Percentiles rank a stretch among this genome's conserved stretches.
phyloP scores from a whole-genome alignment of 768 basidiomycete genomes.

The Lepiota brunneoincarnata region DNA sequence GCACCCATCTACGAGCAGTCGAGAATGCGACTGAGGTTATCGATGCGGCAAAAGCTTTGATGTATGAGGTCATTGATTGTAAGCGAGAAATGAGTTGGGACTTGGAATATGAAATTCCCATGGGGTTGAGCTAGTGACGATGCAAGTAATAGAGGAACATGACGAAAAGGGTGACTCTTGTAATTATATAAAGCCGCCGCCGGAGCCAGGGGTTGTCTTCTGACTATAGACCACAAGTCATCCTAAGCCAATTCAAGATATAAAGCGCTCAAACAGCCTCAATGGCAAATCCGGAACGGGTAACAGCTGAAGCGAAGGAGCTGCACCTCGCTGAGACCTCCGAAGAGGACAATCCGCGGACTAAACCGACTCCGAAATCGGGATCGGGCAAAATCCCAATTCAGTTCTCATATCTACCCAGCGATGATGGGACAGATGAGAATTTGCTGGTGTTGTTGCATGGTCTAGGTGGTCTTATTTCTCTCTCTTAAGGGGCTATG shows the following conservation, averaged over 20 bases:
- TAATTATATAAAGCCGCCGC: too few species aligned
- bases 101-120: too few species aligned
- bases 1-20: too few species aligned
- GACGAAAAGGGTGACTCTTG: too few species aligned
- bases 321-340: slow-evolving; percentile 27
- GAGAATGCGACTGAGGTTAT: too few species aligned
- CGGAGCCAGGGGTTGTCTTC: too few species aligned
- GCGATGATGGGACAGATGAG: slow-evolving; percentile 82
- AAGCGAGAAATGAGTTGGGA: too few species aligned
- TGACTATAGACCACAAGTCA: neutral
- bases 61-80: too few species aligned
- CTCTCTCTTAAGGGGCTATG: neutral
- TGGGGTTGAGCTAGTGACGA: too few species aligned
- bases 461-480: slow-evolving; percentile 63
- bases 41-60: too few species aligned
- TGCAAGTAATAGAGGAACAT: too few species aligned
- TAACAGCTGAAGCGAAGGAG: slow-evolving; percentile 12
- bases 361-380: slow-evolving; percentile 48
- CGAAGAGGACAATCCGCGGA: slow-evolving; percentile 22
- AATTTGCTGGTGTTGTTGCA: slow-evolving; percentile 84
- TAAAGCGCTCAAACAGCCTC: neutral
- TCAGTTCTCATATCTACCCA: slow-evolving; percentile 66
- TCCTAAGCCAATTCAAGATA: neutral
- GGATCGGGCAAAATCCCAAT: slow-evolving; percentile 39
- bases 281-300: neutral